Evolutionary conservation across 2,329 filamentous ascomycete species (phyloP).

Genomic region (Exserohilum turcica): DNA sequence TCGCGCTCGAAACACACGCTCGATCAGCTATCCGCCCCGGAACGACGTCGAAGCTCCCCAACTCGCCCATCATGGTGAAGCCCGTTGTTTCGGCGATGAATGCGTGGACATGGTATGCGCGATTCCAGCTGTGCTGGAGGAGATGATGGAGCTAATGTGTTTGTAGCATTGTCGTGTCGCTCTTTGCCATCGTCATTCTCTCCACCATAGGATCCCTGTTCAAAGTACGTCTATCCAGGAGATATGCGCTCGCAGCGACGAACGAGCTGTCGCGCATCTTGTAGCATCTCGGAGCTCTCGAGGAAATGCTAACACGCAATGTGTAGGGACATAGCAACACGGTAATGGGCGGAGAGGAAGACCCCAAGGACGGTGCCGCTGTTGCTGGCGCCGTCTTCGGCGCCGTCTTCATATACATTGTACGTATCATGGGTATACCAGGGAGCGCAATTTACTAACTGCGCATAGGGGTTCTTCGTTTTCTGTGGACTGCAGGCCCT

Average conservation of each 20-base stretch:
- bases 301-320: constrained; percentile 24
- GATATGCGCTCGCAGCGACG: not conserved
- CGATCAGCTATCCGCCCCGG: constrained; percentile 20
- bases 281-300: not conserved
- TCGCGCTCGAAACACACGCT: constrained; percentile 12
- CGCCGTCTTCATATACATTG: constrained; percentile 85
- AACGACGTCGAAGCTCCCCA: constrained; percentile 12
- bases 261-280: not conserved
- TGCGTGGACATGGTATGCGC: constrained; percentile 87
- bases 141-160: constrained; percentile 40
- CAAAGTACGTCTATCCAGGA: constrained; percentile 57
- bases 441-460: constrained; percentile 1
- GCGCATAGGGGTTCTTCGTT: constrained; percentile 72
- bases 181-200: constrained; percentile 69
- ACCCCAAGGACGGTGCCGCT: constrained; percentile 72
- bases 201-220: constrained; percentile 74
- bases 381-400: constrained; percentile 86
- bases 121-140: not conserved
- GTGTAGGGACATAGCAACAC: constrained; percentile 72
- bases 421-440: constrained; percentile 59
- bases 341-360: constrained; percentile 75
- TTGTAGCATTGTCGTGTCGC: constrained; percentile 50
- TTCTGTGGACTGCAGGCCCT: constrained; percentile 91
- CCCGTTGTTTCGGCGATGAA: constrained; percentile 89
- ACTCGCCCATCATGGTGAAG: constrained; percentile 81